Conservation (phyloP, 768 basidiomycete genomes). For the Leccinum subtestaceum region DNA sequence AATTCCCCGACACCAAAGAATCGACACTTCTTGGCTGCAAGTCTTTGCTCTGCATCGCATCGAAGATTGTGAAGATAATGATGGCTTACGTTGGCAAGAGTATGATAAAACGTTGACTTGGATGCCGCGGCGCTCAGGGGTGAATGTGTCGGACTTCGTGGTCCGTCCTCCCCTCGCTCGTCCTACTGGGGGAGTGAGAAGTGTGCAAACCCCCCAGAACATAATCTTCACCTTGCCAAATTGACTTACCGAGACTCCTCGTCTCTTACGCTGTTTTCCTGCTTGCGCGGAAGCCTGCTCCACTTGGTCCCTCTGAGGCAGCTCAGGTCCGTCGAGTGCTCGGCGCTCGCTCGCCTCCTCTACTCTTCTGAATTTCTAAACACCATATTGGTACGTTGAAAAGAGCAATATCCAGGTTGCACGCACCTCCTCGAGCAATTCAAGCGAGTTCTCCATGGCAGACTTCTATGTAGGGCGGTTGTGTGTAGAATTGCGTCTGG, state of each 20-base stretch:
- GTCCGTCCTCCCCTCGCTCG: slow-evolving; percentile 23
- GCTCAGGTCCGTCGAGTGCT: slow-evolving; percentile 36
- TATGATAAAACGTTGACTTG: slow-evolving; percentile 48
- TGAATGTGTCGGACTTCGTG: slow-evolving; percentile 25
- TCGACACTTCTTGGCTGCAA: slow-evolving; percentile 44
- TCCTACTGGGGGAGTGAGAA: slow-evolving; percentile 16
- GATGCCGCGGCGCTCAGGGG: slow-evolving; percentile 40
- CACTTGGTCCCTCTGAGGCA: slow-evolving; percentile 11
- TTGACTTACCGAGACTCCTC: slow-evolving; percentile 56
- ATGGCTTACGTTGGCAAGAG: slow-evolving; percentile 40
- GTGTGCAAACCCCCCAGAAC: not conserved
- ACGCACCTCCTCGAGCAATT: slow-evolving; percentile 31
- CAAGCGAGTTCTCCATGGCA: slow-evolving; percentile 25
- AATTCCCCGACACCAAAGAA: slow-evolving; percentile 41
- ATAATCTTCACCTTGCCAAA: slow-evolving; percentile 52
- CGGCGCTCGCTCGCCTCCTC: slow-evolving; percentile 56
- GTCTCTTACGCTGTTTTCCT: slow-evolving; percentile 40
- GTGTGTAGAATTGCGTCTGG: not conserved
- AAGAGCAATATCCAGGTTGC: not conserved
- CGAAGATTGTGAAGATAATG: not conserved
- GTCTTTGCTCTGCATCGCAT: slow-evolving; percentile 10
- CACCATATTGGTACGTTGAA: not conserved
- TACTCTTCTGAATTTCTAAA: slow-evolving; percentile 55
- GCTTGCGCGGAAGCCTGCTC: slow-evolving; percentile 16
- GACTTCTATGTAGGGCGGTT: not conserved